Base-by-base conservation (phyloP, 2,329 filamentous ascomycete species). In the Stromatinia cepivora region DNA sequence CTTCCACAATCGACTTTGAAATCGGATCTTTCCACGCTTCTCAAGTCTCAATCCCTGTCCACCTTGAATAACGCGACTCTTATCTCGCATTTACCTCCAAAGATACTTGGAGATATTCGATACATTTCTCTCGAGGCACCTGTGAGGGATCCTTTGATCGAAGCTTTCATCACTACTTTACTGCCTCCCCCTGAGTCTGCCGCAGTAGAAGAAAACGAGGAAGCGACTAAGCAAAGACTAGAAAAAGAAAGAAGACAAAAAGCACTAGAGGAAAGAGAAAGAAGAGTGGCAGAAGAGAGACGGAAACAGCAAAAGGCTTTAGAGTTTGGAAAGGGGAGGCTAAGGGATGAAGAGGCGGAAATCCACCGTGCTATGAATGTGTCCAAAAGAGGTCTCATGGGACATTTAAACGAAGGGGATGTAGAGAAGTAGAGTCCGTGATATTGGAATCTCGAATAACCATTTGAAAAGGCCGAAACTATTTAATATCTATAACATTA, bases 351-450 rank as follows among this genome's bases (percentile, higher is more conserved):
- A 73, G 90, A 92, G 79, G 82, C 84, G 72, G 88, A 92, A 76
- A 79, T 93, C 68, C 86, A 91, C 76, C 81, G 83, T 72, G 91
- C 90, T 0, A 90, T 92, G 88, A 85, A 84, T 70, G 84, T 92
- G 17, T 85, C 86, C 0, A 92, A 90, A 79, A 86, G 84, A 70
- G 90, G 90, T 0, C 72, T 92, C 73, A 85, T 87, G 75, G 85
- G 84, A 34, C 88, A 92, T 77, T 76, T 92, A 69, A 75, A 80
- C 64, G 78, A 72, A 22, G 67, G 69, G 31, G 72, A 56, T 4
- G 28, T 11, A 25, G 58, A 56, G 50, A 56, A 56, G 39, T 56
- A 50, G 34, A 56, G 42, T 6, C n/a, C 17, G 22, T 28, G 9
- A 63, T 52, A 17, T 9, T 20, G 25, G 2, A n/a, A 20, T 52